Base-by-base conservation (phyloP, 1,139 yeast species). In the Magnusiomyces sp. region DNA sequence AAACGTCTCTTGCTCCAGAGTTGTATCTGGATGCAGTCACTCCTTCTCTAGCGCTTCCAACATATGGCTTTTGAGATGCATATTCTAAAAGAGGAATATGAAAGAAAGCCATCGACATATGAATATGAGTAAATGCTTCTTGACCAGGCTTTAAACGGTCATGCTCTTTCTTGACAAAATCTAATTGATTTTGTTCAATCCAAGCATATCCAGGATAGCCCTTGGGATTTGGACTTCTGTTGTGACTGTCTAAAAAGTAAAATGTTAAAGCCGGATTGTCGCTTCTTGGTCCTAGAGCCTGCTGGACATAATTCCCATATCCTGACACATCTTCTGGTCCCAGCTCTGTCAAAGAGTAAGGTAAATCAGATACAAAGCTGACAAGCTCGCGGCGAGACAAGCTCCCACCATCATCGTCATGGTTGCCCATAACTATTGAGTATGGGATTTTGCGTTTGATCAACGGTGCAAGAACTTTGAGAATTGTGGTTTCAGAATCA, bases 61-160 rank as follows among this genome's bases (percentile, higher is more conserved):
- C 72, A 33, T 69, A 59, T 3, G 73, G 72, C 51, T 72, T 74
- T 37, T 59, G 59, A 10, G 61, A 58, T 19, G 62, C 53, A 63
- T 79, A 89, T 64, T 90, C 97, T 0, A 95, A 94, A 17, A 89
- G 59, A 0, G 98, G 98, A 40, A 92, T 89, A 63, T 92, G 97
- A 73, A 89, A 83, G 60, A 90, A 90, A 0, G 95, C 95, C 89
- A 92, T 81, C 16, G 89, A 75, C 56, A 86, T 60, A 50, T 76
- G 84, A 33, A 66, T 65, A 43, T 66, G 67, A n/a, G 75, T 55
- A 59, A 71, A 71, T 20, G 69, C 61, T 1, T 64, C 61, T 39
- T 70, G 67, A 17, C 62, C 56, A 14, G 65, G 61, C 56, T 65
- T 60, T 47, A 73, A 52, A 29, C 61, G 53, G 20, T 65, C 66